Conservation (phyloP, 1,139 yeast species). For the Lodderomyces orthopsilosis region DNA sequence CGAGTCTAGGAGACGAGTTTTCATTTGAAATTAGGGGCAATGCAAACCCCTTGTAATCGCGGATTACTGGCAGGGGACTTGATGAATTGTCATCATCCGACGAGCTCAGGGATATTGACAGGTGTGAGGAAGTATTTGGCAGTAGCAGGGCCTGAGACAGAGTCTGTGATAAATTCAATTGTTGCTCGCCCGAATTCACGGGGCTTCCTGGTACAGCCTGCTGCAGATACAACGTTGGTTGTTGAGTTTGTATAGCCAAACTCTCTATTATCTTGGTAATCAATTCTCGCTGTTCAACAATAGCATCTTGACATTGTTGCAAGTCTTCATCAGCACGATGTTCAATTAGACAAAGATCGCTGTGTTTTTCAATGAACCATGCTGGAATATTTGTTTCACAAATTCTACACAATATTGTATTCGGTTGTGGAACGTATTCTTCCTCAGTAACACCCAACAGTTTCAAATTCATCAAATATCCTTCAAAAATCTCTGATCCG, state of each 20-base stretch:
- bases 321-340: constrained; percentile 80
- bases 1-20: constrained; percentile 21
- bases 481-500: constrained; percentile 81
- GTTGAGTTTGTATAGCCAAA: constrained; percentile 23
- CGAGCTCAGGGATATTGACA: constrained; percentile 9
- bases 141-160: constrained; percentile 12
- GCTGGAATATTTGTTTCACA: constrained; percentile 92
- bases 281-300: constrained; percentile 67
- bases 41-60: constrained; percentile 62
- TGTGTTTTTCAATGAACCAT: constrained; percentile 95
- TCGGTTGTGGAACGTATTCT: constrained; percentile 69
- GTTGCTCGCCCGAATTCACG: constrained; percentile 2
- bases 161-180: background rate
- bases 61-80: constrained; percentile 12
- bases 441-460: constrained; percentile 63
- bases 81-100: constrained; percentile 17
- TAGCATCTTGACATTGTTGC: constrained; percentile 72
- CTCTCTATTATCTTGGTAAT: constrained; percentile 47
- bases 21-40: constrained; percentile 32
- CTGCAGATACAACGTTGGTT: background rate
- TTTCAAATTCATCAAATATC: constrained; percentile 63
- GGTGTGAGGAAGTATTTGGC: constrained; percentile 13
- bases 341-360: constrained; percentile 83
- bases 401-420: constrained; percentile 78
- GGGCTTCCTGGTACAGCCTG: constrained; percentile 1